phyloP scores from a whole-genome alignment of 345 rosid species.

The Eucalyptus pauciflora region DNA sequence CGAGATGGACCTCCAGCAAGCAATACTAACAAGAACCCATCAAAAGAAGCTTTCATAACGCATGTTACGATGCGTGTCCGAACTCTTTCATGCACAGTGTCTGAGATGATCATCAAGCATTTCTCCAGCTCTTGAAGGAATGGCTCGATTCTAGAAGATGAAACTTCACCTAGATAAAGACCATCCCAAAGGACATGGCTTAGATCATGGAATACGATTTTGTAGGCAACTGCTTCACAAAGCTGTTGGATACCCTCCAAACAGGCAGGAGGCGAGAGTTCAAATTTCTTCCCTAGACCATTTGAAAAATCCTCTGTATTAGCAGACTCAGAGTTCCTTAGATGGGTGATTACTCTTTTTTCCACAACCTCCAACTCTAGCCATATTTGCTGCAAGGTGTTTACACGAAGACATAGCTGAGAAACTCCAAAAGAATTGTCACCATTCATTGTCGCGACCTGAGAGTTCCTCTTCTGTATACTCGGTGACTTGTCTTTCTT shows the following conservation, averaged over 20 bases:
- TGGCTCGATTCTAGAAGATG: constrained; percentile 67
- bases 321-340: constrained; percentile 93
- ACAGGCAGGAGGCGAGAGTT: constrained; percentile 75
- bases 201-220: constrained; percentile 73
- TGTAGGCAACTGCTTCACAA: constrained; percentile 74
- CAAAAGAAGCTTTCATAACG: constrained; percentile 82
- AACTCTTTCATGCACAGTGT: constrained; percentile 68
- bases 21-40: constrained; percentile 81
- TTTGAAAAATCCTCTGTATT: constrained; percentile 74
- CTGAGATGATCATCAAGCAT: constrained; percentile 48
- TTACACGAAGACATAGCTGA: constrained; percentile 74
- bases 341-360: constrained; percentile 77
- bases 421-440: constrained; percentile 54
- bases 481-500: constrained; percentile 78
- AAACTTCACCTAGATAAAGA: constrained; percentile 68
- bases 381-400: constrained; percentile 67
- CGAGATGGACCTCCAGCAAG: constrained; percentile 97
- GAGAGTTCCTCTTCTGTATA: constrained; percentile 66
- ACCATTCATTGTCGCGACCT: constrained; percentile 54
- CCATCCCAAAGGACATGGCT: constrained; percentile 87
- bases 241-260: constrained; percentile 85
- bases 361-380: constrained; percentile 69
- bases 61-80: constrained; percentile 71
- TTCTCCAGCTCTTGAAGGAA: constrained; percentile 70
- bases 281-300: constrained; percentile 75